Conservation (phyloP, 2,329 filamentous ascomycete species). For the Xylaria sp. region DNA sequence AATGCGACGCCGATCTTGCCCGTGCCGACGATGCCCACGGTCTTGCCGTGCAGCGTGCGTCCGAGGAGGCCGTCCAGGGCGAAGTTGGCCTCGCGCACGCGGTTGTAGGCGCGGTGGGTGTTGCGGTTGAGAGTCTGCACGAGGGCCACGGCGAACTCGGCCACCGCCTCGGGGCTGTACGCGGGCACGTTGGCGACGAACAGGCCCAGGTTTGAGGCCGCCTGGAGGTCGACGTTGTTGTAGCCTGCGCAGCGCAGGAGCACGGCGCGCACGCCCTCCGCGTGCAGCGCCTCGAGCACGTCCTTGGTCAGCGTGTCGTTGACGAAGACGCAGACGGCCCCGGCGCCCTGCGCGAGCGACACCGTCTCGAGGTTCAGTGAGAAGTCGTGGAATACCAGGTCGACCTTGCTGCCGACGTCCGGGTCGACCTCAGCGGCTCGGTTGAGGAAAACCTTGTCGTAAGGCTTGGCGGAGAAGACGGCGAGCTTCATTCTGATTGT, state of each 20-base stretch:
- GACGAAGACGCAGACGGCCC: slow-evolving; percentile 75
- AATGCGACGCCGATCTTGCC: slow-evolving; percentile 73
- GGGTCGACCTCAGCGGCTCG: slow-evolving; percentile 50
- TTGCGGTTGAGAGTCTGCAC: slow-evolving; percentile 75
- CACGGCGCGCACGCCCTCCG: slow-evolving; percentile 65
- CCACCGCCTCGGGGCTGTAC: slow-evolving; percentile 76
- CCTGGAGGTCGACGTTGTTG: slow-evolving; percentile 72
- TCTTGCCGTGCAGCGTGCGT: slow-evolving; percentile 70
- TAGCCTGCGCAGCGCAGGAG: slow-evolving; percentile 75
- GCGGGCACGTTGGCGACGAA: slow-evolving; percentile 74
- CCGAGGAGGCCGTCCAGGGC: slow-evolving; percentile 72
- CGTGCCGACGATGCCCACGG: slow-evolving; percentile 73
- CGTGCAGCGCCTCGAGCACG: slow-evolving; percentile 63
- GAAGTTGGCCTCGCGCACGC: slow-evolving; percentile 76
- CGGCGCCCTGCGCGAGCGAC: slow-evolving; percentile 61
- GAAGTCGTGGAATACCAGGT: slow-evolving; percentile 69
- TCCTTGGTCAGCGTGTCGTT: slow-evolving; percentile 67
- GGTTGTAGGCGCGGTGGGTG: slow-evolving; percentile 75
- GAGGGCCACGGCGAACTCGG: slow-evolving; percentile 75
- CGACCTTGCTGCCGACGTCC: slow-evolving; percentile 52
- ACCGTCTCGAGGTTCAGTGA: slow-evolving; percentile 67
- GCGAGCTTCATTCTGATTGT: slow-evolving; percentile 59
- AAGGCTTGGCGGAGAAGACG: slow-evolving; percentile 73
- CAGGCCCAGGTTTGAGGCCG: slow-evolving; percentile 65
- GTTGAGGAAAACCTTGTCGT: slow-evolving; percentile 67